phyloP scores from a whole-genome alignment of 441 rosid species.

The Metrosideros polymorpha region DNA sequence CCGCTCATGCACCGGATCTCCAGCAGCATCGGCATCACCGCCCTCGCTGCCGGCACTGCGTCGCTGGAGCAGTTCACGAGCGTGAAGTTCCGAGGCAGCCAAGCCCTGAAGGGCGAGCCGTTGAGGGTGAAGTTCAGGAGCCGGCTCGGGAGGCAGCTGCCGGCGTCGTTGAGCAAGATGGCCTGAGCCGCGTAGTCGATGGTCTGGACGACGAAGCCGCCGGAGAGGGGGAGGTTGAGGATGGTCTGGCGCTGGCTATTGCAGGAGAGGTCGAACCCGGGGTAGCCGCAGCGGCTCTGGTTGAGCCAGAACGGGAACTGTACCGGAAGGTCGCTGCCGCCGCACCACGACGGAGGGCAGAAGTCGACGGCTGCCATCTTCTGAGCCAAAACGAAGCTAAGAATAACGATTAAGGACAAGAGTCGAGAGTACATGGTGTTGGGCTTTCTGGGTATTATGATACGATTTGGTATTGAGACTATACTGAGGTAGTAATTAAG shows the following conservation, averaged over 20 bases:
- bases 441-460: neutral
- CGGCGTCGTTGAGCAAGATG: neutral
- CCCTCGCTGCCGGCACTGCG: neutral
- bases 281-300: neutral
- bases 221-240: neutral
- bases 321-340: neutral
- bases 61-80: neutral
- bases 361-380: neutral
- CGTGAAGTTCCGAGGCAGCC: neutral
- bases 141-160: constrained; percentile 2
- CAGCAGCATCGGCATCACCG: neutral
- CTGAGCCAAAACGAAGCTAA: neutral
- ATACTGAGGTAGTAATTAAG: neutral
- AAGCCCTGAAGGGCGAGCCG: neutral
- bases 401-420: neutral
- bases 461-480: neutral
- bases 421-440: neutral
- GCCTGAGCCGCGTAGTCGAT: neutral
- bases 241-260: neutral
- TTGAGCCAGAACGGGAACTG: neutral
- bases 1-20: neutral
- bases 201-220: neutral
- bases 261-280: neutral
- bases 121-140: neutral
- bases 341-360: neutral